Percentiles rank a stretch among this genome's conserved stretches.
Evolutionary conservation across 2,329 filamentous ascomycete species (phyloP).

Genomic region (Penicillium carneum): DNA sequence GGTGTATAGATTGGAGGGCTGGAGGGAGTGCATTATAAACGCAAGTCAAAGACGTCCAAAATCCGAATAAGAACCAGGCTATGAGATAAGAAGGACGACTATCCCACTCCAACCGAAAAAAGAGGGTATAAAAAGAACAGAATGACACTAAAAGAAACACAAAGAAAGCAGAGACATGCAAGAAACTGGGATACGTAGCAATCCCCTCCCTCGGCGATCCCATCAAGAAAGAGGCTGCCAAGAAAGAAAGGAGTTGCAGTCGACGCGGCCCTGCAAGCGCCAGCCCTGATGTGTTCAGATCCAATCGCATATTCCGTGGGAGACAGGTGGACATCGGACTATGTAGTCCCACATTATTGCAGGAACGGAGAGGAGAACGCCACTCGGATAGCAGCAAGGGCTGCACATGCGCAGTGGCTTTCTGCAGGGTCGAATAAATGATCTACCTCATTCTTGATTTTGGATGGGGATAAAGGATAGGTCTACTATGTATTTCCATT

Average conservation of each 20-base stretch:
- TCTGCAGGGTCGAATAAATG: conserved; percentile 14
- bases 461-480: neutral
- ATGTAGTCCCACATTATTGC: conserved; percentile 5
- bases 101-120: conserved; percentile 1
- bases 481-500: neutral
- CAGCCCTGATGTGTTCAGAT: neutral
- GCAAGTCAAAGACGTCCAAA: neutral
- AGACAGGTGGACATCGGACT: neutral
- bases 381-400: conserved; percentile 6
- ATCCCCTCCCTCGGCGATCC: neutral
- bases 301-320: neutral
- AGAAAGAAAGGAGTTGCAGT: conserved; percentile 13
- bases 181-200: neutral
- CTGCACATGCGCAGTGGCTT: conserved; percentile 6
- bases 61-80: neutral
- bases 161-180: neutral
- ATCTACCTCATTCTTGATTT: neutral
- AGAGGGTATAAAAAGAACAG: conserved; percentile 2
- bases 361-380: neutral
- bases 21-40: conserved; percentile 12
- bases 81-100: neutral
- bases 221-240: conserved; percentile 17
- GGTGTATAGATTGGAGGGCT: conserved; percentile 28
- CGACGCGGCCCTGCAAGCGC: conserved; percentile 13
- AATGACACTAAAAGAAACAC: neutral